Evolutionary conservation across 345 rosid species (phyloP).

Genomic region (Ricinus communis): DNA sequence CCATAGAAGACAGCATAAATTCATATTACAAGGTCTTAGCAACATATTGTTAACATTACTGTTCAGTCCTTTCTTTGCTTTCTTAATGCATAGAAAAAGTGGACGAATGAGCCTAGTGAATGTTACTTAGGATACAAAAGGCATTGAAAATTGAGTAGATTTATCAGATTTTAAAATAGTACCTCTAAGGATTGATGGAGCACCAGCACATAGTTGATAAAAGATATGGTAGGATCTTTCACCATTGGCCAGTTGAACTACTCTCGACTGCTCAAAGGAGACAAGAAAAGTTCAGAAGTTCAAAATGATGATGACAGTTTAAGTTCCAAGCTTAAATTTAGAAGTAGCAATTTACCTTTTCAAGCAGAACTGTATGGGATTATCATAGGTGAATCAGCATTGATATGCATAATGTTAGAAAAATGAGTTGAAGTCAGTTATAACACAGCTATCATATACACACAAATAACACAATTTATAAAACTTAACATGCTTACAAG

Average conservation of each 20-base stretch:
- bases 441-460: slow-evolving; percentile 1
- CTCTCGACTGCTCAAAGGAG: slow-evolving; percentile 77
- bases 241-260: slow-evolving; percentile 77
- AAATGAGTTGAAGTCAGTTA: slow-evolving; percentile 31
- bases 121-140: slow-evolving; percentile 12
- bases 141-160: slow-evolving; percentile 9
- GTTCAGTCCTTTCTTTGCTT: neutral
- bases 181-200: slow-evolving; percentile 85
- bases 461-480: slow-evolving; percentile 15
- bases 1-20: neutral
- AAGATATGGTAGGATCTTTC: slow-evolving; percentile 94
- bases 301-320: slow-evolving; percentile 7
- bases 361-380: slow-evolving; percentile 65
- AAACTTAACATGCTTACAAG: slow-evolving; percentile 55
- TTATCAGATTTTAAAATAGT: slow-evolving; percentile 16
- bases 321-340: slow-evolving; percentile 22
- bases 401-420: slow-evolving; percentile 16
- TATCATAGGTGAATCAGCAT: slow-evolving; percentile 22
- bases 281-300: slow-evolving; percentile 36
- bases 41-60: neutral
- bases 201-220: slow-evolving; percentile 94
- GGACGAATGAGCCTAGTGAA: neutral
- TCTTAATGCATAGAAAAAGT: neutral
- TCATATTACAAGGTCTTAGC: neutral
- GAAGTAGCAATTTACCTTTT: slow-evolving; percentile 66